phyloP scores from a whole-genome alignment of 495 filamentous ascomycete species.

The Arthonia radiata region DNA sequence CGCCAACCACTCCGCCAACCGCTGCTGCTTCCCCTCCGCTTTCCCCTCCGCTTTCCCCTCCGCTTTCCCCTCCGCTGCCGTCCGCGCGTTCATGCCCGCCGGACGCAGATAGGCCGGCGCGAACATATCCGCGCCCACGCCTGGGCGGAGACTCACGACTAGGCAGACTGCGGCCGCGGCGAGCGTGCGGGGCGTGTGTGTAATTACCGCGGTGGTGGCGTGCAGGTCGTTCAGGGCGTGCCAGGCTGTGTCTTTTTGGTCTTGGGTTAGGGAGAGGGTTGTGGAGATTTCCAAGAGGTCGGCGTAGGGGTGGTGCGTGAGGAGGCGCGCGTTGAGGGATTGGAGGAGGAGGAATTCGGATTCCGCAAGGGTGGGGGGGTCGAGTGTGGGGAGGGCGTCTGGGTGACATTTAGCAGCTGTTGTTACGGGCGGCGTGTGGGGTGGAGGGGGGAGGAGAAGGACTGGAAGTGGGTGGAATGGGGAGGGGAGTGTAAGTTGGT shows the following conservation, averaged over 20 bases:
- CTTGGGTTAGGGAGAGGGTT: constrained; percentile 42
- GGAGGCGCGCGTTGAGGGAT: constrained; percentile 83
- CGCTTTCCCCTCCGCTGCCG: constrained; percentile 39
- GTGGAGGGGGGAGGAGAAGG: constrained; percentile 40
- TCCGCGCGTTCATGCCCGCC: constrained; percentile 7
- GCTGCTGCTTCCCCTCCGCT: constrained; percentile 38
- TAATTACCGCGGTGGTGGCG: constrained; percentile 72
- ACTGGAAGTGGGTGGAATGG: constrained; percentile 24
- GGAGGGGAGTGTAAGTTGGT: constrained; percentile 6
- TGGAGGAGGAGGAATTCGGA: constrained; percentile 92
- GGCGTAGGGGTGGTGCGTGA: constrained; percentile 92
- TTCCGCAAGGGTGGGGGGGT: constrained; percentile 78
- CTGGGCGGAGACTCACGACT: constrained; percentile 40
- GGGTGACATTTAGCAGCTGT: too few relatives aligned
- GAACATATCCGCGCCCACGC: constrained; percentile 9
- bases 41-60: constrained; percentile 62
- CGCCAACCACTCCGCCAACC: constrained; percentile 63
- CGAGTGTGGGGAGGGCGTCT: too few relatives aligned
- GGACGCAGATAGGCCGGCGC: constrained; percentile 6
- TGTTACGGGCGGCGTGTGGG: too few relatives aligned
- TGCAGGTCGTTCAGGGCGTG: constrained; percentile 91
- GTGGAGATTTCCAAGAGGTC: constrained; percentile 49
- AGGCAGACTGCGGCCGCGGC: constrained; percentile 78
- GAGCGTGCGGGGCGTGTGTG: constrained; percentile 74
- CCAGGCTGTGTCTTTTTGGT: constrained; percentile 59